Percentiles rank a stretch among this genome's conserved stretches.
phyloP scores from a whole-genome alignment of 148 eudicot genomes.

The Fagopyrum esculentum region DNA sequence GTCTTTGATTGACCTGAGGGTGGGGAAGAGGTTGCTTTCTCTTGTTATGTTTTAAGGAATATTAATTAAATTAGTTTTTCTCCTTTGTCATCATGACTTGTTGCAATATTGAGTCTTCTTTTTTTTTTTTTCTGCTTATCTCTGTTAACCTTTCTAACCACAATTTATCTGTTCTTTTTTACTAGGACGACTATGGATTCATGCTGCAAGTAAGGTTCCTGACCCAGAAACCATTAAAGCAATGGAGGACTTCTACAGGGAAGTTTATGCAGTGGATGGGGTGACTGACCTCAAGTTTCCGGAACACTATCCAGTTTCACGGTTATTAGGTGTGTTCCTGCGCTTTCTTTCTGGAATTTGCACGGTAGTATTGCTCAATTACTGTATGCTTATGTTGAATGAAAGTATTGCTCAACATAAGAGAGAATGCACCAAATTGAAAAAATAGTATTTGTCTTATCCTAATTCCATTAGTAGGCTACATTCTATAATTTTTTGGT shows the following conservation, averaged over 20 bases:
- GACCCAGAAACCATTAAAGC: slow-evolving; percentile 76
- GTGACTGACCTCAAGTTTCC: slow-evolving; percentile 77
- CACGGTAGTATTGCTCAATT: background rate
- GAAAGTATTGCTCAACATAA: no score
- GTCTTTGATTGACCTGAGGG: background rate
- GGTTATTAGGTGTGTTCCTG: slow-evolving; percentile 53
- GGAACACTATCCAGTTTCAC: slow-evolving; percentile 73
- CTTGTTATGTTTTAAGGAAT: background rate
- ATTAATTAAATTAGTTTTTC: background rate
- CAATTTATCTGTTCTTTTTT: background rate
- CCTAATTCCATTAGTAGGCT: background rate
- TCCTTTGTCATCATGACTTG: background rate
- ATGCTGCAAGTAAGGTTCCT: slow-evolving; percentile 92
- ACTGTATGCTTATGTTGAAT: no score
- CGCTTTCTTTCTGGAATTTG: background rate
- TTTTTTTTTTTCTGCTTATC: background rate
- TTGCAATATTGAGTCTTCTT: no score
- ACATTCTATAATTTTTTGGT: background rate
- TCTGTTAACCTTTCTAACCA: background rate
- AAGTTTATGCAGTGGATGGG: slow-evolving; percentile 76
- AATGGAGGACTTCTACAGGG: slow-evolving; percentile 89
- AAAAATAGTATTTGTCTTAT: background rate
- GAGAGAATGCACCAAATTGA: no score
- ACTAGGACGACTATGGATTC: slow-evolving; percentile 90
- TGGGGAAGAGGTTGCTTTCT: background rate